phyloP scores from a whole-genome alignment of 352 stramenopile species.

The Globisporangium middletonii region DNA sequence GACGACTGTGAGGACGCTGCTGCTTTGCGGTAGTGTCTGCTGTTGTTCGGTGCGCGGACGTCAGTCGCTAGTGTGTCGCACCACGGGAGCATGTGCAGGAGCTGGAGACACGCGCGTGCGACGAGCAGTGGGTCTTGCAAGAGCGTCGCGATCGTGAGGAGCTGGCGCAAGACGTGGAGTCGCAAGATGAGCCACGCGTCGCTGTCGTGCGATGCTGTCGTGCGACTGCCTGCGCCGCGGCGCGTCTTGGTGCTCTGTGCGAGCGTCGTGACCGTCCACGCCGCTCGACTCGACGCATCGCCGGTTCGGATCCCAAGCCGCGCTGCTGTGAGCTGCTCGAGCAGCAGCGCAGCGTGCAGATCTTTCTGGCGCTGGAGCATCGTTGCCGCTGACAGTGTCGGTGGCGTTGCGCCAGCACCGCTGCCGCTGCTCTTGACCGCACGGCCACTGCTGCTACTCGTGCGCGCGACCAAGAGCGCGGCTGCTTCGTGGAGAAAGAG shows the following conservation, averaged over 20 bases:
- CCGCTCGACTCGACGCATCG: neutral
- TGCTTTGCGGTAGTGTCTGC: constrained; percentile 2
- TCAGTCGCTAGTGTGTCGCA: constrained; percentile 36
- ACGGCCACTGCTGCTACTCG: constrained; percentile 16
- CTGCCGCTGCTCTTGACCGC: constrained; percentile 1
- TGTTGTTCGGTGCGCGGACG: neutral
- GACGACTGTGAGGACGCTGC: neutral
- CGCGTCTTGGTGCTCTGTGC: constrained; percentile 21
- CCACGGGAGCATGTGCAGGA: constrained; percentile 62
- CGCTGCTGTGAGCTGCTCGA: constrained; percentile 45
- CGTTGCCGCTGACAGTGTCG: constrained; percentile 10
- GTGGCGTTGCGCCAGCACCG: constrained; percentile 5
- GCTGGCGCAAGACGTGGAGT: constrained; percentile 75
- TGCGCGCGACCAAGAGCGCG: constrained; percentile 34
- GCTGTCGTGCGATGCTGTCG: constrained; percentile 16
- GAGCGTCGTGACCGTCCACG: constrained; percentile 46
- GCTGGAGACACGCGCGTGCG: constrained; percentile 47
- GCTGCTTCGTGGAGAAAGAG: constrained; percentile 72
- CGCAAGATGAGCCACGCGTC: constrained; percentile 61
- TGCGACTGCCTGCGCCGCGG: constrained; percentile 2
- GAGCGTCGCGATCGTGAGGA: constrained; percentile 56
- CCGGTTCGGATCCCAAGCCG: constrained; percentile 38
- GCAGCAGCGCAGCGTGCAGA: constrained; percentile 47
- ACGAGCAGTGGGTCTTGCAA: constrained; percentile 43
- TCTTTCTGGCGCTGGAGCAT: constrained; percentile 32